Base-by-base conservation (phyloP, 345 rosid species). In the Crucihimalaya himalaica region DNA sequence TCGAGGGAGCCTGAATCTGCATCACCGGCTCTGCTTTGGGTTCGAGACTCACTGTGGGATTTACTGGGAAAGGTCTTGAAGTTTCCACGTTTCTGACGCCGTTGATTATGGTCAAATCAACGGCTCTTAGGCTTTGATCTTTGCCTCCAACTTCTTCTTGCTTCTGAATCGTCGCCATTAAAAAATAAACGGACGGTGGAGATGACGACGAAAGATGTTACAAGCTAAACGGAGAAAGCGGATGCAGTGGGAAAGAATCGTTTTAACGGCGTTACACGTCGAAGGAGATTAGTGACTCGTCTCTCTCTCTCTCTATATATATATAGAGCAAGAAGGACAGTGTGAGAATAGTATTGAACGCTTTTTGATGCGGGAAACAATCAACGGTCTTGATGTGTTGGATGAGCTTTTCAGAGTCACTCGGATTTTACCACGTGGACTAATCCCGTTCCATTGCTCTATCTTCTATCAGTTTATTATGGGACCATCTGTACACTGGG, bases 11-110 rank as follows among this genome's bases (percentile, higher is more conserved):
- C 21, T 73, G 84, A 15, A 48, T 19, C 25, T 52, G 61, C 27
- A 59, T 15, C n/a, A 53, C 51, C 11, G 83, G 86, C 71, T 89
- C 96, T 45, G 81, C 20, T 52, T 87, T 87, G 0, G 75, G 83
- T 15, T 64, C 77, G 6, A 71, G 37, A 19, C 64, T 45, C 10
- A 66, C 51, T 4, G 54, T 63, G 11, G 13, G 48, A 7, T 70
- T 46, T 0, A 55, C 29, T 29, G 59, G 8, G 18, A 12, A 65
- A 23, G 52, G 45, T 14, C 58, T 50, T 32, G 55, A 25, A 19
- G 57, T 8, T 11, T 71, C 63, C 18, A 31, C 31, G 72, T 13
- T 62, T 48, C 72, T 66, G 5, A 59, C 60, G 47, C 72, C 74
- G 78, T 70, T 78, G 80, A 80, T 71, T 83, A 80, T 70, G 63